Evolutionary conservation across 108 stramenopile genomes (phyloP), one percentile per base, ranked within the genome.

Genomic region (Conticribra guillardii): DNA sequence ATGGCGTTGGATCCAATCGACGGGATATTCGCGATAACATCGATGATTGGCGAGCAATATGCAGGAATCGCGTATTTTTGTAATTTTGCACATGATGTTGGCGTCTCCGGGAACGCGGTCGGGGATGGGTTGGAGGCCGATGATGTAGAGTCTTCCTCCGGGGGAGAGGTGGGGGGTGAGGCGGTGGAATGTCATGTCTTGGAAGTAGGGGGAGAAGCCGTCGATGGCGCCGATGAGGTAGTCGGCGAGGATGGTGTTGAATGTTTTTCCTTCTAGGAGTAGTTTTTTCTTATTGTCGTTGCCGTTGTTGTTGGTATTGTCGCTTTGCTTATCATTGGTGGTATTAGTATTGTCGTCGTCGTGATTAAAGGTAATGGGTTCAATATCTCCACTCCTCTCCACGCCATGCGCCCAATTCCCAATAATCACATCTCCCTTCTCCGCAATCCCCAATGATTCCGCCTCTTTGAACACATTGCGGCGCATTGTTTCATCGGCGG

Each of bases 191-290:
- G 97, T 95, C 17, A 66, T 51, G 70, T 98, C 96, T 81, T 98
- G 98, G 50, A 86, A 80, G 71, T 97, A 98, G 2, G 98, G 98
- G 9, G 84, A 82, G 69, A 98, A 98, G 7, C 97, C 97, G 64
- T 97, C 98, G 73, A 98, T 96, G 22, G 98, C 98, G 15, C 98
- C 98, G 32, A 98, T 87, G 23, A 98, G 69, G 67, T 98, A 98
- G 61, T 98, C 98, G 9, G 91, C 95, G 29, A 98, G 76, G 18
- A 98, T 96, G 4, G 88, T 89, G 52, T 96, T 89, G 62, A 69
- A 96, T 19, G 32, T 45, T 46, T 60, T 59, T n/a, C 70, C 54
- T 60, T 58, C 54, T 44, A 80, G 16, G 33, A 72, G 28, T 9
- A 77, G 24, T 54, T 57, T 64, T 26, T 48, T 49, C 30, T 18